Conservation (phyloP, 495 filamentous ascomycete genomes). For the Aspergillus haitiensis region DNA sequence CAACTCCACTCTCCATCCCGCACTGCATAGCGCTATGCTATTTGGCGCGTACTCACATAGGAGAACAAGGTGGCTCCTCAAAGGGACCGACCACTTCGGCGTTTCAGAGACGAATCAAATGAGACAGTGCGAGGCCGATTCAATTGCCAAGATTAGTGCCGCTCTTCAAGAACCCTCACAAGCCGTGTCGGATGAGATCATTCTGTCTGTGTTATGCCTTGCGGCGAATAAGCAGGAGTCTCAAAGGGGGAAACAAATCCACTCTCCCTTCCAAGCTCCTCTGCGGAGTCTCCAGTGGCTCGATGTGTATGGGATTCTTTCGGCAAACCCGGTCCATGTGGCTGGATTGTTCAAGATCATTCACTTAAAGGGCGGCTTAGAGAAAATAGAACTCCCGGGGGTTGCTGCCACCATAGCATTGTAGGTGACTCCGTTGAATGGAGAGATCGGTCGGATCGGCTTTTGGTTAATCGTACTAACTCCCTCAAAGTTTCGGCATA, state of each 20-base stretch:
- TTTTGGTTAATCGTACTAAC: background rate
- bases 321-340: background rate
- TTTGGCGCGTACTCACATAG: background rate
- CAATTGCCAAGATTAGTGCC: background rate
- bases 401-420: background rate
- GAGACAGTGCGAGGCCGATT: background rate
- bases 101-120: background rate
- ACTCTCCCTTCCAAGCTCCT: background rate
- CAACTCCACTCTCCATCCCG: background rate
- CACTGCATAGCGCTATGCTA: slow-evolving; percentile 2
- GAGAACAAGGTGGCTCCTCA: background rate
- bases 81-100: background rate
- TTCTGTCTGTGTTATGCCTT: background rate
- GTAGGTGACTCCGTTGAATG: background rate
- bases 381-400: slow-evolving; percentile 1
- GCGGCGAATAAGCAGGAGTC: background rate
- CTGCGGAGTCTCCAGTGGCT: slow-evolving; percentile 9
- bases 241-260: background rate
- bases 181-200: background rate
- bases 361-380: background rate
- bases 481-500: background rate
- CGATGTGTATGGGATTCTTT: background rate
- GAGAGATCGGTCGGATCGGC: background rate
- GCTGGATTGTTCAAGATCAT: background rate
- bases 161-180: background rate